Conservation (phyloP, 805 yeast genomes). For the Cyberlindnera nakhonratchasimensis region DNA sequence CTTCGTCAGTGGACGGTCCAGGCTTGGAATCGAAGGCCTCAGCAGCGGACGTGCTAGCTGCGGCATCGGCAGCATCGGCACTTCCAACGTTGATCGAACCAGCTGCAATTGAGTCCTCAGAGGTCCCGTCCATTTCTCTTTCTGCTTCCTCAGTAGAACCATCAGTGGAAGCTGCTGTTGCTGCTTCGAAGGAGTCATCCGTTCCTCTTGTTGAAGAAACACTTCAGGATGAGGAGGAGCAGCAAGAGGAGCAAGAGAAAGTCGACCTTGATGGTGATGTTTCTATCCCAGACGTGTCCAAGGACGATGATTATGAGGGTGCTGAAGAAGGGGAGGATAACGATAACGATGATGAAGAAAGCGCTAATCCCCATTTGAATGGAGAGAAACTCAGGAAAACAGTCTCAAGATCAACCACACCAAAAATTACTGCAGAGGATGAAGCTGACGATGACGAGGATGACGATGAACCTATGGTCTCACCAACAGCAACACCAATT, state of each 20-base stretch:
- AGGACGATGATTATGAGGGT: constrained; percentile 14
- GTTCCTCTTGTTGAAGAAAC: background rate
- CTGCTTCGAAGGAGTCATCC: background rate
- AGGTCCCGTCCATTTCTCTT: background rate
- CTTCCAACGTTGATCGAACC: background rate
- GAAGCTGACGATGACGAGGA: constrained; percentile 13
- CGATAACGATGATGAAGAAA: constrained; percentile 9
- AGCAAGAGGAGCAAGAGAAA: constrained; percentile 2
- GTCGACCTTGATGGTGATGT: constrained; percentile 18
- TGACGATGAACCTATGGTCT: constrained; percentile 3
- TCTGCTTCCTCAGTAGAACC: background rate
- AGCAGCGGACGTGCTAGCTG: background rate
- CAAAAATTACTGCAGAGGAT: constrained; percentile 15
- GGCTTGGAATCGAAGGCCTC: background rate
- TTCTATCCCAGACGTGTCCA: constrained; percentile 10
- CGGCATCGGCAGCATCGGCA: background rate
- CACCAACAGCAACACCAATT: constrained; percentile 1
- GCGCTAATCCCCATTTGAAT: constrained; percentile 13
- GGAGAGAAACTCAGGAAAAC: constrained; percentile 12
- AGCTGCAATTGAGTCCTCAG: background rate
- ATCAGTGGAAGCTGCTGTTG: background rate
- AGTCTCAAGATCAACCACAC: constrained; percentile 11
- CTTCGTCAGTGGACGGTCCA: too few relatives aligned
- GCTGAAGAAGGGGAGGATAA: constrained; percentile 11
- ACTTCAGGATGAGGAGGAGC: background rate